Percentiles rank a stretch among this genome's conserved stretches.
Evolutionary conservation across 2,329 filamentous ascomycete genomes (phyloP).

Genomic region (Claviceps humidiphila): DNA sequence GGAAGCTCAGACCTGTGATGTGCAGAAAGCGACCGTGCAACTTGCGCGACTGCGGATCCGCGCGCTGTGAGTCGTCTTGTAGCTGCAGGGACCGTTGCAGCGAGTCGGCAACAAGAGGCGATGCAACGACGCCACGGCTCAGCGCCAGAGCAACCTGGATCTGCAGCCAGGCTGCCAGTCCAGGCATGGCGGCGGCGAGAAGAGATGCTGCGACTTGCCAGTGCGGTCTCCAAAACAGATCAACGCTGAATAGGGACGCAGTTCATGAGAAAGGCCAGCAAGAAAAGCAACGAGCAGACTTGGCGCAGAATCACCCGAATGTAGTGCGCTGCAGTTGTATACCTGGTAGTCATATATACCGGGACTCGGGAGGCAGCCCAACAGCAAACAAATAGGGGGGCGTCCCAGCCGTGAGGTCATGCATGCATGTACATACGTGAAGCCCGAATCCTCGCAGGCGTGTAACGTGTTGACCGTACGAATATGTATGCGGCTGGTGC

Average conservation of each 20-base stretch:
- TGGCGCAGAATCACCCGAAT: background rate
- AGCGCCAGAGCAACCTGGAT: slow-evolving; percentile 14
- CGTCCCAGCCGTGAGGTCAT: background rate
- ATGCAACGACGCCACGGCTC: slow-evolving; percentile 10
- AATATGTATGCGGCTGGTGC: too few relatives aligned
- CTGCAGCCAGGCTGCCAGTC: slow-evolving; percentile 16
- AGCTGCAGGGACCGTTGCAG: slow-evolving; percentile 6
- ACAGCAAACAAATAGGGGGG: background rate
- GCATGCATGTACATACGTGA: background rate
- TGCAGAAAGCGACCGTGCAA: slow-evolving; percentile 71
- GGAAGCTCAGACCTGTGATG: slow-evolving; percentile 56
- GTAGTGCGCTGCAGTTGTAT: background rate
- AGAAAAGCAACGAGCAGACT: background rate
- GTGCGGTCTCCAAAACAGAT: too few relatives aligned
- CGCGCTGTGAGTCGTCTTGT: background rate
- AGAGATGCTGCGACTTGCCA: background rate
- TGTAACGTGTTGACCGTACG: too few relatives aligned
- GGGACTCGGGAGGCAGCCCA: background rate
- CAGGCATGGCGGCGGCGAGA: slow-evolving; percentile 10
- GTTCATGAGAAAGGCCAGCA: background rate
- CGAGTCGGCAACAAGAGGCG: slow-evolving; percentile 11
- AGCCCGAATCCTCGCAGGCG: too few relatives aligned
- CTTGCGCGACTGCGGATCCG: slow-evolving; percentile 23
- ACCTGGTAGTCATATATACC: background rate
- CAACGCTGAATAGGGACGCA: background rate